phyloP scores from a whole-genome alignment of 306 rosid species.

The Astragalus membranaceus region DNA sequence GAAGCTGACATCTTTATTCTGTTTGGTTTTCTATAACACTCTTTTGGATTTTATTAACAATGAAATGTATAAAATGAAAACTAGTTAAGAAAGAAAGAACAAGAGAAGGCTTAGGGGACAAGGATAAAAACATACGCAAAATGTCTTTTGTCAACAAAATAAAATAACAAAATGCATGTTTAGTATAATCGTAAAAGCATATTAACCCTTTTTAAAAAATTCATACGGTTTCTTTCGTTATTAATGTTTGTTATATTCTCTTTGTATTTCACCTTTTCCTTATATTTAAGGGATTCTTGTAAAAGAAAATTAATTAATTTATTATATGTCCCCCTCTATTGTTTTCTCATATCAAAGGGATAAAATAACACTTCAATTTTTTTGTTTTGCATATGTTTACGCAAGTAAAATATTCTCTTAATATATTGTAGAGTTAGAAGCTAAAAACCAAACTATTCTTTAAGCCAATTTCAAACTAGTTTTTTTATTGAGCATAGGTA shows the following conservation, averaged over 20 bases:
- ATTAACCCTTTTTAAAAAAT: not conserved
- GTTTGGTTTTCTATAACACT: not conserved
- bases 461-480: no score
- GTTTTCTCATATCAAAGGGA: not conserved
- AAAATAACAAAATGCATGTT: not conserved
- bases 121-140: not conserved
- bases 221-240: not conserved
- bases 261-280: not conserved
- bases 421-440: no score
- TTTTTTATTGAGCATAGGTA: no score
- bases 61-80: not conserved
- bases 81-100: not conserved
- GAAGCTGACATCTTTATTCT: constrained; percentile 15
- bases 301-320: not conserved
- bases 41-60: not conserved
- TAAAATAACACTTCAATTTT: not conserved
- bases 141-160: not conserved
- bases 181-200: not conserved
- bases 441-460: no score
- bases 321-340: not conserved
- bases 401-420: not conserved
- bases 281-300: not conserved
- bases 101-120: not conserved
- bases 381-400: not conserved
- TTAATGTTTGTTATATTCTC: not conserved